Evolutionary conservation across 163 green algal genomes (phyloP).

Genomic region (Trebouxia gelatinosa): DNA sequence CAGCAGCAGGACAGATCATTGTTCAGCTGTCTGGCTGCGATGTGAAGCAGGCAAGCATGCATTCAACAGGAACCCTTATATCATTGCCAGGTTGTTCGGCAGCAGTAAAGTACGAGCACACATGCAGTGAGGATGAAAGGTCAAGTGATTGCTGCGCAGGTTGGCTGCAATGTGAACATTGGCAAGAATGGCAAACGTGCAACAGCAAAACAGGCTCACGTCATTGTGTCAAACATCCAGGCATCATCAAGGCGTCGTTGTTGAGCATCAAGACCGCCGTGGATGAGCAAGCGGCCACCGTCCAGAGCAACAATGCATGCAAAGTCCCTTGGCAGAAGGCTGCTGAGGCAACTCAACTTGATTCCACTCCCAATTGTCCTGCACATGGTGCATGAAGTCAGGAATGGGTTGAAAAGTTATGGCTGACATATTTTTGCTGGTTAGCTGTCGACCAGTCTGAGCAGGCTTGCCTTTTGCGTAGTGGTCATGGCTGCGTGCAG

Average conservation of each 20-base stretch:
- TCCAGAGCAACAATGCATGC: constrained; percentile 42
- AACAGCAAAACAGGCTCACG: constrained; percentile 4
- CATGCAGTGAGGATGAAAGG: too few species aligned
- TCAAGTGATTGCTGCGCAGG: too few species aligned
- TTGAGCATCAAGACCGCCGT: constrained; percentile 49
- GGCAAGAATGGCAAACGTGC: not conserved
- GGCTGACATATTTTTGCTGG: not conserved
- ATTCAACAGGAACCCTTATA: too few species aligned
- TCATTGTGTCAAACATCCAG: constrained; percentile 48
- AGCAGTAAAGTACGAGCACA: too few species aligned
- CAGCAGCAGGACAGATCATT: too few species aligned
- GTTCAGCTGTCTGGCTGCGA: too few species aligned
- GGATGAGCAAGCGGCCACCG: constrained; percentile 43
- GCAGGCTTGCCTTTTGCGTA: too few species aligned
- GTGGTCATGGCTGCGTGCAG: too few species aligned
- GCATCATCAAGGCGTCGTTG: constrained; percentile 53
- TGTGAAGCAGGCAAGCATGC: too few species aligned
- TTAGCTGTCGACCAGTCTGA: too few species aligned
- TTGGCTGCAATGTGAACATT: not conserved
- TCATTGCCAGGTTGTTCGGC: too few species aligned
- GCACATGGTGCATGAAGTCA: not conserved
- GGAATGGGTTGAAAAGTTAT: not conserved
- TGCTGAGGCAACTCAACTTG: constrained; percentile 21
- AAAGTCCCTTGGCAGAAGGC: constrained; percentile 49
- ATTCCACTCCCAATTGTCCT: constrained; percentile 57